Evolutionary conservation across 1,284 basidiomycete species (phyloP).

Genomic region (Cutaneotrichosporon spelunceum): DNA sequence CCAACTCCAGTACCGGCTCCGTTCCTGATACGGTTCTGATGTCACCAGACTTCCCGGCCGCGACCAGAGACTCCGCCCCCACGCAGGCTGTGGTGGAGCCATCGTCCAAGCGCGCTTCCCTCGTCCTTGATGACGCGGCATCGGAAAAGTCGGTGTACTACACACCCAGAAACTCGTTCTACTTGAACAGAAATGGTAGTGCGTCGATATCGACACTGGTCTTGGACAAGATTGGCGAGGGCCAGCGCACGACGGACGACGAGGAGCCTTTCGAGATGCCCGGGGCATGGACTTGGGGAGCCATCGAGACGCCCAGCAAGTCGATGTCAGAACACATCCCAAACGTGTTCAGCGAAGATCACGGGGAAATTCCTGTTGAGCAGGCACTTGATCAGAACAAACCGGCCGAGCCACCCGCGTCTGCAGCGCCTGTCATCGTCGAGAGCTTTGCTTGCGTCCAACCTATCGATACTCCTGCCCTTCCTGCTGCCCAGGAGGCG

Average conservation of each 20-base stretch:
- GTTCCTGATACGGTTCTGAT: not conserved
- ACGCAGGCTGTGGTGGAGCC: not conserved
- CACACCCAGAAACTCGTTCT: constrained; percentile 19
- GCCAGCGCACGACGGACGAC: not conserved
- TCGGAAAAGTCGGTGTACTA: constrained; percentile 16
- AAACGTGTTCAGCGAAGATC: not conserved
- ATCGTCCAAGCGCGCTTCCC: not conserved
- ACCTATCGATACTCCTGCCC: not conserved
- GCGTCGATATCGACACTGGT: not conserved
- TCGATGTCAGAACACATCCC: not conserved
- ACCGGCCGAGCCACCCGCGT: not conserved
- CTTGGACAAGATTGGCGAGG: constrained; percentile 4
- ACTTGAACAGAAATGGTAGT: not conserved
- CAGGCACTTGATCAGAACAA: not conserved
- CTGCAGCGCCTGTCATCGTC: not conserved
- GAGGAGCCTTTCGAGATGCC: not conserved
- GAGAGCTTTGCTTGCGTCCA: not conserved
- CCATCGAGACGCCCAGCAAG: not conserved
- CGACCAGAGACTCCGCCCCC: not conserved
- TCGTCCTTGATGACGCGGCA: constrained; percentile 6
- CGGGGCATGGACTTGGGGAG: not conserved
- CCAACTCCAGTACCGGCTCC: constrained; percentile 1
- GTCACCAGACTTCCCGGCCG: not conserved
- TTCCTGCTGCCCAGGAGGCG: not conserved
- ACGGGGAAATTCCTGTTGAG: not conserved